Percentiles rank a stretch among this genome's conserved stretches.
Evolutionary conservation across 306 rosid genomes (phyloP).

Genomic region (Oxytropis ochrocephala): DNA sequence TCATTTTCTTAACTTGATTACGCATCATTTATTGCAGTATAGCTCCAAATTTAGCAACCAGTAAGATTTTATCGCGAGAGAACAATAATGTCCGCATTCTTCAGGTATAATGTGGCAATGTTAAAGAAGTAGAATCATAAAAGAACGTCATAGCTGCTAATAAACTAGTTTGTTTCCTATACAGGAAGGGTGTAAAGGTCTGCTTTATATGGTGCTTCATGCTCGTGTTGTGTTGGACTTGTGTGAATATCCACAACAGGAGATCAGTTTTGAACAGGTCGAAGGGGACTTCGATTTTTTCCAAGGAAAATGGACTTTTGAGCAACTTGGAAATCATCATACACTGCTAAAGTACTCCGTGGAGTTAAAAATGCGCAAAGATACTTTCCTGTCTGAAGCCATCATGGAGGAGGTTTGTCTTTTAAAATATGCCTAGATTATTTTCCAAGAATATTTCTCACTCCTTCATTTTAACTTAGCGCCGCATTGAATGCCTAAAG

Average conservation of each 20-base stretch:
- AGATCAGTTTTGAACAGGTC: conserved; percentile 82
- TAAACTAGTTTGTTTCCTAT: background rate
- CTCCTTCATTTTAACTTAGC: background rate
- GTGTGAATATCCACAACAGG: conserved; percentile 64
- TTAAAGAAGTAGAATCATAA: background rate
- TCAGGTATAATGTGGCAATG: conserved; percentile 44
- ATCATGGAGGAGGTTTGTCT: conserved; percentile 79
- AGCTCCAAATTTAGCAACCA: conserved; percentile 80
- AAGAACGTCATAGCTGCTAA: background rate
- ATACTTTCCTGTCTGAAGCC: conserved; percentile 88
- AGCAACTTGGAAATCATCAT: conserved; percentile 91
- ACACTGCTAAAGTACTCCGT: conserved; percentile 76
- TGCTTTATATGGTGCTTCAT: conserved; percentile 91
- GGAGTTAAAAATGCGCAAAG: conserved; percentile 84
- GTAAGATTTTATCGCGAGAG: conserved; percentile 72
- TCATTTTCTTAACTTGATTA: conserved; percentile 4
- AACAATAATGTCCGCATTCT: conserved; percentile 80
- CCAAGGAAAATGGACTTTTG: conserved; percentile 77
- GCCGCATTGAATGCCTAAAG: background rate
- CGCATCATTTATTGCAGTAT: conserved; percentile 40
- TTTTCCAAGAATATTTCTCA: background rate
- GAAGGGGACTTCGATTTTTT: conserved; percentile 90
- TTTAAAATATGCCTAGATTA: background rate
- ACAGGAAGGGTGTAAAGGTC: conserved; percentile 94
- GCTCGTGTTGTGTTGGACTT: conserved; percentile 93